Base-by-base conservation (phyloP, 1,284 basidiomycete species). In the Ceratobasidium sp. region DNA sequence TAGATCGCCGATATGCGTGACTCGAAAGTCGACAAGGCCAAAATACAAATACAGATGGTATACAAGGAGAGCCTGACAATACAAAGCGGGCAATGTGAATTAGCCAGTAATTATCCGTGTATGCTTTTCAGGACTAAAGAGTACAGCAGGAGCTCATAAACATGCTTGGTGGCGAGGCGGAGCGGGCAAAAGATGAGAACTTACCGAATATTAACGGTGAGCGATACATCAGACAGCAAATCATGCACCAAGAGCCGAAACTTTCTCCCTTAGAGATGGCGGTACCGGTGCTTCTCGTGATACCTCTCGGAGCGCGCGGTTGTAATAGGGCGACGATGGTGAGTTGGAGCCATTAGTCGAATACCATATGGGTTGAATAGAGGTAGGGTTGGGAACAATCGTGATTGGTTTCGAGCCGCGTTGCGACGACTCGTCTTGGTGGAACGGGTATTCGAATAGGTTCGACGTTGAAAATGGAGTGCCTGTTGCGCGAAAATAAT, bases 401-500 rank as follows among this genome's bases (percentile, higher is more conserved):
- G 49, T 6, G 30, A 66, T 66, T 11, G 48, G 63, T 25, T 66
- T 66, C 7, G 48, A 40, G 33, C 30, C 63, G 28, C 23, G 5
- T 16, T 46, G 49, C 28, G 42, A 48, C 61, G n/a, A n/a, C n/a
- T 54, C 49, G 5, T 48, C 63, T 12, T 46, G 49, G 33, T 66
- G 33, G 63, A 66, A 66, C 3, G 63, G 63, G 23, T 66, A 66
- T 36, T 66, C 63, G 49, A 66, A 66, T 21, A 66, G 2, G 23
- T 66, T 66, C 9, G 63, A 66, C 2, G 63, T 66, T 23, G 63
- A 66, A 48, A 66, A 66, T 9, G 63, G 63, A 18, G 63, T 66
- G 28, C 63, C 63, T 66, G 33, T 58, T 38, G 54, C 30, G 54
- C 8, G 8, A 40, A 21, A 14, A 28, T 16, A 16, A 44, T 63